A percentile compares a stretch with the other conserved stretches of the same genome.
phyloP scores from a whole-genome alignment of 2,329 filamentous ascomycete species.

The Penicillium griseofulvum region DNA sequence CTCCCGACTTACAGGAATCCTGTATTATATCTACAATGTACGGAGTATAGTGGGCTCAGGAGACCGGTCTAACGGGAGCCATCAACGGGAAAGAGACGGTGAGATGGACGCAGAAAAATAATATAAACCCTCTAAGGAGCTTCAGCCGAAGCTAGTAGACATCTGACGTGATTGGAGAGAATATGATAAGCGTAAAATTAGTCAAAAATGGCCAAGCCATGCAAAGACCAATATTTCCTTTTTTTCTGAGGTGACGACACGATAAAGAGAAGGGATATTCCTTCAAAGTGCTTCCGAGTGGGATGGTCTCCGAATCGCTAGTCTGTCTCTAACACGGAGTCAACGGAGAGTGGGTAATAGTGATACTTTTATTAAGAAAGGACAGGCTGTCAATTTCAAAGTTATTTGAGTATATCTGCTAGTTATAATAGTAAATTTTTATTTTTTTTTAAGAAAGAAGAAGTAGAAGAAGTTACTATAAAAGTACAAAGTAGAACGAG shows the following conservation, averaged over 20 bases:
- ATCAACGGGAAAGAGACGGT: slow-evolving; percentile 18
- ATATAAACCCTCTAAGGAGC: neutral
- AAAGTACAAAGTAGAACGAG: neutral
- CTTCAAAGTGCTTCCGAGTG: neutral
- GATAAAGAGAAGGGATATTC: neutral
- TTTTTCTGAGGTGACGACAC: neutral
- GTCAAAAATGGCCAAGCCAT: neutral
- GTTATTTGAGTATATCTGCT: neutral
- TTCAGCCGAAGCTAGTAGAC: neutral
- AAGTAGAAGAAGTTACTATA: neutral
- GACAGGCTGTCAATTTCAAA: neutral
- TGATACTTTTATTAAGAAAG: neutral
- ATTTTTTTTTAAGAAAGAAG: neutral
- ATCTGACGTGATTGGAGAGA: slow-evolving; percentile 2
- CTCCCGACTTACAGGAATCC: slow-evolving; percentile 5
- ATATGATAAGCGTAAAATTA: neutral
- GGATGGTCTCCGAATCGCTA: neutral
- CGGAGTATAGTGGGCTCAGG: neutral
- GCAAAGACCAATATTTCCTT: neutral
- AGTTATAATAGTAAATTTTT: neutral
- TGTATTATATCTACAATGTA: slow-evolving; percentile 15
- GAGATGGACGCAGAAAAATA: slow-evolving; percentile 7
- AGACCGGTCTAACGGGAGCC: slow-evolving; percentile 13
- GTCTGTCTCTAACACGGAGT: slow-evolving; percentile 6
- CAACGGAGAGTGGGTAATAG: neutral